phyloP scores from a whole-genome alignment of 139 green algal species.

The Micractinium conductrix region DNA sequence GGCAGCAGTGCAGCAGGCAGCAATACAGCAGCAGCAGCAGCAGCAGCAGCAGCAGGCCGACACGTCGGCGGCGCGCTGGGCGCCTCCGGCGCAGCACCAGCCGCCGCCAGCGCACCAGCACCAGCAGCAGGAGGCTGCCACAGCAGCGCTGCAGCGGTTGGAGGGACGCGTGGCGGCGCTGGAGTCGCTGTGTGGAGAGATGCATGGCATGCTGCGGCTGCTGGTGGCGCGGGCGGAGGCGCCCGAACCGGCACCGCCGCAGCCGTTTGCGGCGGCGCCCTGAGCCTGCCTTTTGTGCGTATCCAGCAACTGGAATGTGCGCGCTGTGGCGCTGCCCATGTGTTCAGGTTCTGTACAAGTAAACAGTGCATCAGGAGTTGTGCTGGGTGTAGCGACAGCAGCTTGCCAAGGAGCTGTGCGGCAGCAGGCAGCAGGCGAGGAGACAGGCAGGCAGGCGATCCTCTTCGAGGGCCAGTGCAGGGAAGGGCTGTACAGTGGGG shows the following conservation, averaged over 20 bases:
- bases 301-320: too few relatives aligned
- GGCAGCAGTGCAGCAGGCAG: background rate
- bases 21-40: background rate
- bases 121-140: background rate
- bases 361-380: too few relatives aligned
- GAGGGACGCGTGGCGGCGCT: slow-evolving; percentile 1
- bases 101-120: background rate
- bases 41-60: background rate
- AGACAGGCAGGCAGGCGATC: too few relatives aligned
- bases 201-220: slow-evolving; percentile 8
- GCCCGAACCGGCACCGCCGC: background rate
- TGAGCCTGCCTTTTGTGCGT: too few relatives aligned
- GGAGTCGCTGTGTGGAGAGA: slow-evolving; percentile 7
- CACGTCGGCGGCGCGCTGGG: background rate
- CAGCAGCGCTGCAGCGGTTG: background rate
- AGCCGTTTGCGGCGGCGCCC: too few relatives aligned
- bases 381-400: too few relatives aligned
- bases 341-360: too few relatives aligned
- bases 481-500: too few relatives aligned
- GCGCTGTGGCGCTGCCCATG: too few relatives aligned
- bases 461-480: too few relatives aligned
- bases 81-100: background rate
- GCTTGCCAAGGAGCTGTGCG: too few relatives aligned
- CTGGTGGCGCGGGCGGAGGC: background rate
- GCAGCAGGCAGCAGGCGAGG: too few relatives aligned